Base-by-base conservation (phyloP, 2,329 filamentous ascomycete species). In the Aureobasidium leucospermi region DNA sequence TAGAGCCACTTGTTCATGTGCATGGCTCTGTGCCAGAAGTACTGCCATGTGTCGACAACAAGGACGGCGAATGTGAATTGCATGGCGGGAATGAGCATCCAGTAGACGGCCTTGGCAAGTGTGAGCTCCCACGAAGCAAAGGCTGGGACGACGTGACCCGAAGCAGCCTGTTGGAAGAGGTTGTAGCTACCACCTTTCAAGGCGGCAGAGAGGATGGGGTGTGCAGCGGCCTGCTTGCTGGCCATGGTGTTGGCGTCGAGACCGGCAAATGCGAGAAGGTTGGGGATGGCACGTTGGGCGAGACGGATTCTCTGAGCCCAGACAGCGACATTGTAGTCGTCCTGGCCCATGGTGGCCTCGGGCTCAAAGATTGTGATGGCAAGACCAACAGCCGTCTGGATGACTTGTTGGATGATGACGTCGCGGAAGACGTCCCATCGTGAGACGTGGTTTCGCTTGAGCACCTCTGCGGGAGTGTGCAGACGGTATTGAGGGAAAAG, bases 1-100 rank as follows among this genome's bases (percentile, higher is more conserved):
- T 97, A 97, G 67, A 99, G 82, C 89, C 90, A 97, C 74, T 89
- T 92, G 78, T 97, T 96, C 78, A 94, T 81, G 76, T 99, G 94
- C 94, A 99, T 99, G 60, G 88, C 83, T 41, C 94, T 90, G 75
- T 99, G 94, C 68, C 93, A 81, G 76, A 96, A 96, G 77, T 99
- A 99, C 73, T 99, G 93, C 94, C 94, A 99, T 46, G 91, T 94
- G 75, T 99, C 94, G 66, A 97, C 83, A 65, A 95, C 79, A 64
- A 84, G 76, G 62, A 93, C 82, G 28, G 86, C 94, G 52, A 89
- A 69, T 60, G 83, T 76, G 70, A 96, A 89, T 72, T 97, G 93
- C 51, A 93, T 59, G 3, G 78, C 81, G 0, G 94, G 94, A 63
- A 97, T 81, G 41, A 86, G 71, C 63, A 85, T 76, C 80, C 89